phyloP scores from a whole-genome alignment of 345 rosid species.

The Eucalyptus virginea region DNA sequence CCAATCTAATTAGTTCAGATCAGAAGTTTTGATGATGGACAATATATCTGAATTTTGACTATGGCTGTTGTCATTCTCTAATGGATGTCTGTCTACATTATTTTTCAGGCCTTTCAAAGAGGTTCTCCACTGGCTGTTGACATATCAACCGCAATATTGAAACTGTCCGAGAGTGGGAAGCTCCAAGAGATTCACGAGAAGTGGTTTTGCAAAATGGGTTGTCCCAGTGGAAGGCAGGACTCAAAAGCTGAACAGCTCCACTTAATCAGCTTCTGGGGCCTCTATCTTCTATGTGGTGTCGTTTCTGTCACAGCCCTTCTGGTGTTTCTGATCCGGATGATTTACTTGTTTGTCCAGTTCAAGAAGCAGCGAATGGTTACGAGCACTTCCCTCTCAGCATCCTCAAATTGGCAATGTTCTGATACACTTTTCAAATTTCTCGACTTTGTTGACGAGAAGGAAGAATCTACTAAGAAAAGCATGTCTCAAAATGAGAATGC shows the following conservation, averaged over 20 bases:
- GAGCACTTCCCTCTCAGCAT: background rate
- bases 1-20: background rate
- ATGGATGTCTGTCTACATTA: background rate
- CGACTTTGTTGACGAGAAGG: slow-evolving; percentile 72
- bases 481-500: background rate
- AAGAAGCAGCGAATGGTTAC: slow-evolving; percentile 18
- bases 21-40: background rate
- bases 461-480: slow-evolving; percentile 60
- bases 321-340: slow-evolving; percentile 30
- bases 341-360: slow-evolving; percentile 42
- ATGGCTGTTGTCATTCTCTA: background rate
- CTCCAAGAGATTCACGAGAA: slow-evolving; percentile 44
- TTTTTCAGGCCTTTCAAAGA: slow-evolving; percentile 54
- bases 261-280: slow-evolving; percentile 72
- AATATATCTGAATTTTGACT: background rate
- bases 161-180: slow-evolving; percentile 63
- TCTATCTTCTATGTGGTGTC: slow-evolving; percentile 48
- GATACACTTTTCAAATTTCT: slow-evolving; percentile 36
- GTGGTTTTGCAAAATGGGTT: slow-evolving; percentile 58
- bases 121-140: slow-evolving; percentile 67
- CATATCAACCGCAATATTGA: slow-evolving; percentile 77
- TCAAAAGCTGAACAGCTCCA: slow-evolving; percentile 46
- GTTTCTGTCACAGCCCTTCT: slow-evolving; percentile 32
- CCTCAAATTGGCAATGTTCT: slow-evolving; percentile 14
- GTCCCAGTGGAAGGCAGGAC: slow-evolving; percentile 14